Conservation (phyloP, 768 basidiomycete species). For the Macrolepiota dolichaula region DNA sequence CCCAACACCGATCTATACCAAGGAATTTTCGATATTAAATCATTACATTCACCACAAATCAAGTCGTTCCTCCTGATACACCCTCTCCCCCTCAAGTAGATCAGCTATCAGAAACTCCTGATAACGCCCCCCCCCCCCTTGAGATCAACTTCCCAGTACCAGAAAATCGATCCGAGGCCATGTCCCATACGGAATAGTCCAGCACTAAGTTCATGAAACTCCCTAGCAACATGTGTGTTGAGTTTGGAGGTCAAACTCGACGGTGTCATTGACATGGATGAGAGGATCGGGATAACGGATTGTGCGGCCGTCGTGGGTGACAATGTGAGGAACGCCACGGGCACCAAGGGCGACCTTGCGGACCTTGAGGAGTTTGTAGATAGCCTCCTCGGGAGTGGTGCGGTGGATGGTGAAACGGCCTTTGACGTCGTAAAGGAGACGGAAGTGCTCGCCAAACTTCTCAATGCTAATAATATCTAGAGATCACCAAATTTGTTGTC, state of each 20-base stretch:
- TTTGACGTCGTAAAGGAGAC: conserved; percentile 98
- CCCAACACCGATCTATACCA: no score
- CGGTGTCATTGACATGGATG: conserved; percentile 95
- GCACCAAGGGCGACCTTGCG: conserved; percentile 87
- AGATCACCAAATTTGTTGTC: conserved; percentile 3
- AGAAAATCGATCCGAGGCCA: no score
- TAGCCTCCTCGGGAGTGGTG: conserved; percentile 95
- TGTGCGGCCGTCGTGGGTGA: conserved; percentile 99
- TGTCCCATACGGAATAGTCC: no score
- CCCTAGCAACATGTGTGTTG: no score
- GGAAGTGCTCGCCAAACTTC: conserved; percentile 99
- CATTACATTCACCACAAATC: no score
- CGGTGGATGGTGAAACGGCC: conserved; percentile 99
- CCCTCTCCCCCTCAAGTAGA: no score
- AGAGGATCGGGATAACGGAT: conserved; percentile 98
- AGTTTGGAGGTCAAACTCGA: conserved; percentile 98
- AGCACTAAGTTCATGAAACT: no score
- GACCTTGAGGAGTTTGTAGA: conserved; percentile 96
- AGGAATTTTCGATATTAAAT: no score
- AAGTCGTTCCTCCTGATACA: no score
- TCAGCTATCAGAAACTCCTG: no score
- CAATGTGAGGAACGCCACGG: conserved; percentile 93
- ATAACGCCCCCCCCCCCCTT: no score
- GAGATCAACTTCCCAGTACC: no score
- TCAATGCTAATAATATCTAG: conserved; percentile 95